Evolutionary conservation across 306 rosid genomes (phyloP).

Genomic region (Begonia masoniana): DNA sequence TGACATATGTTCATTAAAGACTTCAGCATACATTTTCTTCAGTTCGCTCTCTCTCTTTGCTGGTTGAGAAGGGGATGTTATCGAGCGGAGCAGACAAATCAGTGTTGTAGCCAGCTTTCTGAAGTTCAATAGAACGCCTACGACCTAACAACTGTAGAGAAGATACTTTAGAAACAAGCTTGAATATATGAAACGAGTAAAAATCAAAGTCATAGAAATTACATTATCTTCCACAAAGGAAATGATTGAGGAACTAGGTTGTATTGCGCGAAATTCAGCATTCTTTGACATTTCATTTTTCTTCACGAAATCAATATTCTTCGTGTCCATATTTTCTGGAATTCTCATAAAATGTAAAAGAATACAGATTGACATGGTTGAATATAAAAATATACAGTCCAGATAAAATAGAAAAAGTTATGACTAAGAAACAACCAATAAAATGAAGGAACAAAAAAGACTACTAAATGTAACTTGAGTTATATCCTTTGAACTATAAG

Average conservation of each 20-base stretch:
- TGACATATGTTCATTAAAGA: background rate
- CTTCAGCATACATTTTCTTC: constrained; percentile 58
- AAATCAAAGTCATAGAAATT: constrained; percentile 33
- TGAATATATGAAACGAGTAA: constrained; percentile 3
- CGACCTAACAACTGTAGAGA: constrained; percentile 66
- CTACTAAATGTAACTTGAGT: background rate
- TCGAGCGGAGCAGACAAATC: constrained; percentile 89
- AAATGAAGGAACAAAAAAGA: background rate
- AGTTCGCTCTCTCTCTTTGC: constrained; percentile 55
- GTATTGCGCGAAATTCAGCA: constrained; percentile 83
- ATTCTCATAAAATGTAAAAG: constrained; percentile 3
- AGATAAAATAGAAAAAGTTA: background rate
- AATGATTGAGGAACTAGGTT: constrained; percentile 77
- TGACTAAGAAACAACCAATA: background rate
- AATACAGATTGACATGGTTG: background rate
- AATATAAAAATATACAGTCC: background rate
- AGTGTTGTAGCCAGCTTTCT: constrained; percentile 80
- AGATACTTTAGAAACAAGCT: constrained; percentile 15
- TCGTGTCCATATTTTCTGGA: constrained; percentile 44
- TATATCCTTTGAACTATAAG: background rate
- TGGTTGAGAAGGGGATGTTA: constrained; percentile 56
- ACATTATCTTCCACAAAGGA: constrained; percentile 88
- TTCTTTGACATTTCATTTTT: constrained; percentile 53
- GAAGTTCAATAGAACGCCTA: constrained; percentile 68
- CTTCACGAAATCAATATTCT: constrained; percentile 37